Evolutionary conservation across 1,284 basidiomycete genomes (phyloP).

Genomic region (Testicularia cyperi): DNA sequence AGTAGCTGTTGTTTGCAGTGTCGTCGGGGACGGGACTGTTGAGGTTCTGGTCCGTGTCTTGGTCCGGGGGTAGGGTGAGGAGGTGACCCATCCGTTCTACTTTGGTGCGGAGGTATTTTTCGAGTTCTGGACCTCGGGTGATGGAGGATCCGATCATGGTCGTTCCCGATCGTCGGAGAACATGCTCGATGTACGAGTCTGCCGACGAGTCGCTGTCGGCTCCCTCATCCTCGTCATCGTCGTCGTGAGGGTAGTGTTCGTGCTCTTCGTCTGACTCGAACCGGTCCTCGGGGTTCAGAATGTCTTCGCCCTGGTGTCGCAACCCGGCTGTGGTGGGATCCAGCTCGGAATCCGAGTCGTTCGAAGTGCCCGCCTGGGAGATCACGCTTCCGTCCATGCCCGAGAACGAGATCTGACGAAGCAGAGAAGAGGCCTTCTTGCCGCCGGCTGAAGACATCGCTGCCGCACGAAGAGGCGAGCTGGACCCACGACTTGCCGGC

Average conservation of each 20-base stretch:
- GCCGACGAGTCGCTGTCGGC: conserved; percentile 17
- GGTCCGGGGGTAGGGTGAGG: conserved; percentile 66
- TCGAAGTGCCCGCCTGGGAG: conserved; percentile 18
- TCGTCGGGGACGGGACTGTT: too few species aligned
- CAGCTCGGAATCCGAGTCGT: conserved; percentile 4
- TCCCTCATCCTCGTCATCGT: conserved; percentile 6
- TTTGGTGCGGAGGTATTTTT: conserved; percentile 94
- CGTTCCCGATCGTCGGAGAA: conserved; percentile 68
- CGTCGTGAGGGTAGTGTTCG: too few species aligned
- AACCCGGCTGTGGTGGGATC: conserved; percentile 14
- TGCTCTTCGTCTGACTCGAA: conserved; percentile 9
- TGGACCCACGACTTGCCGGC: too few species aligned
- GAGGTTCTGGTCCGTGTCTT: too few species aligned
- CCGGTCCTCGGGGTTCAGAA: conserved; percentile 6
- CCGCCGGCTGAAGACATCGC: background rate
- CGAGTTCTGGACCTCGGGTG: conserved; percentile 81
- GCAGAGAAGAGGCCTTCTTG: conserved; percentile 8
- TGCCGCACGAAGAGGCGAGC: background rate
- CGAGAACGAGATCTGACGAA: conserved; percentile 7
- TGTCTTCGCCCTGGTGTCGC: conserved; percentile 17
- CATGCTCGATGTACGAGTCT: conserved; percentile 56
- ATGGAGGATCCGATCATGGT: conserved; percentile 81
- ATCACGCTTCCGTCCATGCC: conserved; percentile 27
- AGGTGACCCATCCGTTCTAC: conserved; percentile 95
- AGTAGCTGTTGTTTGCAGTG: too few species aligned